These are phyloP conservation scores for Pouteria campechiana DNA, from an alignment of 179 eudicot species.

Conservation along the genomic window DNA sequence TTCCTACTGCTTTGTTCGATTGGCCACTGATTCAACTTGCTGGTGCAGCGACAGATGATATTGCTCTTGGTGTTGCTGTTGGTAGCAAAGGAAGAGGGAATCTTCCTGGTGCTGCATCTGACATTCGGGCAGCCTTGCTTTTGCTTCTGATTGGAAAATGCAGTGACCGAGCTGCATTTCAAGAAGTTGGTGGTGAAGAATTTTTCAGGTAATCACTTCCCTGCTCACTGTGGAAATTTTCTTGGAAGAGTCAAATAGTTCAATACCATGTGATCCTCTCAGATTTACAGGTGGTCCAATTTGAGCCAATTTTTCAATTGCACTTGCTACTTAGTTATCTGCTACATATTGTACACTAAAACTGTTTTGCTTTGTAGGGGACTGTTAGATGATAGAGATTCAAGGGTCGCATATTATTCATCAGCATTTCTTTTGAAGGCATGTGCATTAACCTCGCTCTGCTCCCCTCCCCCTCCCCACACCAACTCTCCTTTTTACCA, in stretches of 20 bases:
- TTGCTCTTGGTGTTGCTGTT: conserved; percentile 96
- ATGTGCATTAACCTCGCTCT: conserved; percentile 10
- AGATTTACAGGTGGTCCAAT: too few species aligned
- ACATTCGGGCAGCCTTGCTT: conserved; percentile 93
- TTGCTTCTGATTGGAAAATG: conserved; percentile 96
- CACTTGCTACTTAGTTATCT: too few species aligned
- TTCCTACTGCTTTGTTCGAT: conserved; percentile 81
- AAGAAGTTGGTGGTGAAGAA: conserved; percentile 86
- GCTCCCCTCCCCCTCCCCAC: too few species aligned
- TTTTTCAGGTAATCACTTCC: conserved; percentile 60
- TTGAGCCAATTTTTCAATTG: too few species aligned
- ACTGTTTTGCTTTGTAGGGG: conserved; percentile 68
- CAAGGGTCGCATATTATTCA: conserved; percentile 97
- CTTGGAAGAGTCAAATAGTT: too few species aligned
- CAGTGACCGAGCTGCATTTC: conserved; percentile 84
- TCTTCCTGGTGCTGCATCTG: conserved; percentile 96
- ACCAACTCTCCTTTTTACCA: too few species aligned
- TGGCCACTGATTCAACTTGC: conserved; percentile 99
- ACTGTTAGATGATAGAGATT: conserved; percentile 92
- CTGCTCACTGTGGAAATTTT: not conserved
- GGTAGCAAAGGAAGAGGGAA: conserved; percentile 99
- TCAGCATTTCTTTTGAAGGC: conserved; percentile 96
- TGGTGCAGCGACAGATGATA: conserved; percentile 92
- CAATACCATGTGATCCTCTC: too few species aligned
- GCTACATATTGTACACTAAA: too few species aligned